A percentile compares a stretch with the other conserved stretches of the same genome.
Evolutionary conservation across 257 asterid genomes (phyloP).

Genomic region (Coffea canephora): DNA sequence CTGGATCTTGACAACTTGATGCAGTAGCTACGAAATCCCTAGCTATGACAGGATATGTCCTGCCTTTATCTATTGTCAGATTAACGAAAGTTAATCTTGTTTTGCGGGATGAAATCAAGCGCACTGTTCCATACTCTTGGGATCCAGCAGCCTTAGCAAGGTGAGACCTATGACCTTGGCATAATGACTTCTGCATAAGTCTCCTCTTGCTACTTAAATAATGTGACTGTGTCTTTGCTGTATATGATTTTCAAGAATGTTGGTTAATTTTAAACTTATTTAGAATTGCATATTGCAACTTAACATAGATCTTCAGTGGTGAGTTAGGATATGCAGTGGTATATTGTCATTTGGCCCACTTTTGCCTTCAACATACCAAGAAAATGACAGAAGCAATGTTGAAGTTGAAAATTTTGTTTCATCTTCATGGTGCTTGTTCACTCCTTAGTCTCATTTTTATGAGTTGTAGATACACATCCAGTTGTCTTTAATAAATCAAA

Average conservation of each 20-base stretch:
- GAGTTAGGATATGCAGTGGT: not conserved
- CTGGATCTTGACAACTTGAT: slow-evolving; percentile 91
- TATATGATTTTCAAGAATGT: not conserved
- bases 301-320: not conserved
- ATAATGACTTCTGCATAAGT: not conserved
- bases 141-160: slow-evolving; percentile 95
- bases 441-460: not conserved
- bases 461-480: not conserved
- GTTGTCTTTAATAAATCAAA: not conserved
- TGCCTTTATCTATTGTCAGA: slow-evolving; percentile 58
- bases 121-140: slow-evolving; percentile 95
- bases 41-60: slow-evolving; percentile 74
- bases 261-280: not conserved
- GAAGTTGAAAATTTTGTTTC: not conserved
- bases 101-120: slow-evolving; percentile 70
- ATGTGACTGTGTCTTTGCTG: not conserved
- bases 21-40: slow-evolving; percentile 92
- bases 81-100: slow-evolving; percentile 47
- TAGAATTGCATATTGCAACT: not conserved
- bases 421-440: not conserved
- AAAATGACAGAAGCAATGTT: not conserved
- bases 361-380: not conserved
- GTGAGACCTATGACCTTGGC: slow-evolving; percentile 34
- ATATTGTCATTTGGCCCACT: not conserved
- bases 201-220: not conserved